Evolutionary conservation across 2,329 filamentous ascomycete species (phyloP), one percentile per base, ranked within the genome.

Genomic region (Monilinia fructigena): DNA sequence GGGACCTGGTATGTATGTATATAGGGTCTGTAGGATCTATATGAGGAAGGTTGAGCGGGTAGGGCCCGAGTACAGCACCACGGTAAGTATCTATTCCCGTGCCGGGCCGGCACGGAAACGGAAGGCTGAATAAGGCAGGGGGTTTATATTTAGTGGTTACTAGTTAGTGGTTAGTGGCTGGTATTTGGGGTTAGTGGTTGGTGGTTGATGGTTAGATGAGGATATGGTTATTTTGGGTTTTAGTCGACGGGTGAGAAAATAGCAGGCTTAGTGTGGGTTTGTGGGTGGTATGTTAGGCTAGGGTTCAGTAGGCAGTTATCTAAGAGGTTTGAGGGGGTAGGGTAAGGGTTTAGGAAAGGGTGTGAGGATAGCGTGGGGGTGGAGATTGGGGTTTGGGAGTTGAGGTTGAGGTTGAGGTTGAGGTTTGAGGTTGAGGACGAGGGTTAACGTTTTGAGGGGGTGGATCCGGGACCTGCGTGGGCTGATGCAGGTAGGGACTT

Each of bases 21-120:
- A 26, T 47, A 59, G 40, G 40, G 55, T 31, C 18, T 12, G 16
- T 28, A 58, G 38, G 40, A 31, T 45, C 11, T 47, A 45, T 31
- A 55, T 55, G 35, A 35, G 54, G 35, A n/a, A 40, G n/a, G 54
- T 40, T 59, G 40, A 47, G 40, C 40, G 40, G 23, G 23, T 59
- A 59, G 42, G 55, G 55, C 55, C 40, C 55, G 55, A 59, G 55
- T 59, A 59, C 55, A 47, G 28, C n/a, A 18, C 55, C 42, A 58
- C 38, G 10, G 42, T 16, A 55, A 23, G 6, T 8, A 23, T 8
- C 31, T 35, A 35, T 35, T 35, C 31, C 53, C 53, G 53, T 31
- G 2, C 31, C 31, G 53, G 53, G 31, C 18, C 53, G 53, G 20
- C 20, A 55, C 31, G 5, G 12, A 23, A 23, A 38, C 20, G 20